Evolutionary conservation across 306 rosid species (phyloP).

Genomic region (Prinsepia uniflora): DNA sequence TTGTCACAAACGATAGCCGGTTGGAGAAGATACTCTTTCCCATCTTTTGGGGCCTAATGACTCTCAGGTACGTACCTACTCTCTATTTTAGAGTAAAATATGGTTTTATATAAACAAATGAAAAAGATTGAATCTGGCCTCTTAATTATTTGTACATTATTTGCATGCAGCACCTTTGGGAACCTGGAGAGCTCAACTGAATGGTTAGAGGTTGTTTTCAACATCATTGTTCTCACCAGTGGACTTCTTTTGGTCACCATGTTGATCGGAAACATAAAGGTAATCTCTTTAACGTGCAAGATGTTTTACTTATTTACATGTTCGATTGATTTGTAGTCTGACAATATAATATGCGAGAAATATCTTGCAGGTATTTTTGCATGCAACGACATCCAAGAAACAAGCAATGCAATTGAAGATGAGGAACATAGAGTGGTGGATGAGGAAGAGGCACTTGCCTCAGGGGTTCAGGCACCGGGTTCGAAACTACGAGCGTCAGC

Average conservation of each 20-base stretch:
- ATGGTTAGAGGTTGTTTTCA: conserved; percentile 83
- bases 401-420: conserved; percentile 85
- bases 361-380: conserved; percentile 63
- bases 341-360: neutral
- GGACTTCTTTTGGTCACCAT: conserved; percentile 88
- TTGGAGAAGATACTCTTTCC: conserved; percentile 85
- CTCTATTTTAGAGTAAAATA: too few species aligned
- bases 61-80: conserved; percentile 55
- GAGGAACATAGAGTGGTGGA: conserved; percentile 98
- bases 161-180: conserved; percentile 72
- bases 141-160: neutral
- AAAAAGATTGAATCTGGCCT: neutral
- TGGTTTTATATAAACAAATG: too few species aligned
- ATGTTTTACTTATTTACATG: neutral
- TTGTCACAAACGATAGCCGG: conserved; percentile 63
- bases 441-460: conserved; percentile 80
- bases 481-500: conserved; percentile 75
- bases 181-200: conserved; percentile 88
- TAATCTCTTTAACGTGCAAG: conserved; percentile 6
- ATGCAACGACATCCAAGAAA: conserved; percentile 89
- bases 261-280: conserved; percentile 97
- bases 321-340: neutral
- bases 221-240: conserved; percentile 77
- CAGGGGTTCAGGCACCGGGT: conserved; percentile 69
- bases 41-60: conserved; percentile 94